phyloP scores from a whole-genome alignment of 2,329 filamentous ascomycete genomes.

The Volutella citrinella region DNA sequence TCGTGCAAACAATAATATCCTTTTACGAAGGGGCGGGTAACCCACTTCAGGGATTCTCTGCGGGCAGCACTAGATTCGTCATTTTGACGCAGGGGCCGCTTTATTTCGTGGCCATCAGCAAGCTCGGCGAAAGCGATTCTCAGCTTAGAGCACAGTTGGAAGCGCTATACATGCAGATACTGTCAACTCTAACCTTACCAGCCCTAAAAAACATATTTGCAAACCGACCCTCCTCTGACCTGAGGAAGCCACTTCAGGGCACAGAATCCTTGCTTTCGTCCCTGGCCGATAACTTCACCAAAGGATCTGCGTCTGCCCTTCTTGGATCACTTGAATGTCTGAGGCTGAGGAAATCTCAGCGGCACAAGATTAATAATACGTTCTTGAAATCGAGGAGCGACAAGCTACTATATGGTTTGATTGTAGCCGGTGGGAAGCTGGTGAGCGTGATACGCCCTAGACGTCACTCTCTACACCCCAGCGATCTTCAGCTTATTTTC shows the following conservation, averaged over 20 bases:
- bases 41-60: constrained; percentile 77
- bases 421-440: constrained; percentile 87
- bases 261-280: constrained; percentile 90
- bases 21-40: constrained; percentile 85
- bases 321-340: constrained; percentile 90
- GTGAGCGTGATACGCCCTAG: constrained; percentile 94
- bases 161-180: constrained; percentile 95
- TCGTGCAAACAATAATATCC: constrained; percentile 96
- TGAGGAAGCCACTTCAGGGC: constrained; percentile 84
- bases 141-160: constrained; percentile 87
- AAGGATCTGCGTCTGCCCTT: constrained; percentile 83
- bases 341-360: constrained; percentile 84
- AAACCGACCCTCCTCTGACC: constrained; percentile 87
- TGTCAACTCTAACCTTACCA: constrained; percentile 90
- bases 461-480: constrained; percentile 91
- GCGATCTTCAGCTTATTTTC: constrained; percentile 93
- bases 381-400: constrained; percentile 76
- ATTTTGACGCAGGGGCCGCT: constrained; percentile 81
- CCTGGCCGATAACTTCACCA: constrained; percentile 90
- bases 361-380: constrained; percentile 80
- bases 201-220: constrained; percentile 83
- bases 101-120: constrained; percentile 91
- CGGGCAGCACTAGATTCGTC: constrained; percentile 83
- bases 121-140: constrained; percentile 84
- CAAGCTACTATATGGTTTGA: constrained; percentile 84